These are phyloP conservation scores for Leccinum olivaceoglutinosum DNA, from an alignment of 1,284 basidiomycete genomes.

Conservation along the genomic window DNA sequence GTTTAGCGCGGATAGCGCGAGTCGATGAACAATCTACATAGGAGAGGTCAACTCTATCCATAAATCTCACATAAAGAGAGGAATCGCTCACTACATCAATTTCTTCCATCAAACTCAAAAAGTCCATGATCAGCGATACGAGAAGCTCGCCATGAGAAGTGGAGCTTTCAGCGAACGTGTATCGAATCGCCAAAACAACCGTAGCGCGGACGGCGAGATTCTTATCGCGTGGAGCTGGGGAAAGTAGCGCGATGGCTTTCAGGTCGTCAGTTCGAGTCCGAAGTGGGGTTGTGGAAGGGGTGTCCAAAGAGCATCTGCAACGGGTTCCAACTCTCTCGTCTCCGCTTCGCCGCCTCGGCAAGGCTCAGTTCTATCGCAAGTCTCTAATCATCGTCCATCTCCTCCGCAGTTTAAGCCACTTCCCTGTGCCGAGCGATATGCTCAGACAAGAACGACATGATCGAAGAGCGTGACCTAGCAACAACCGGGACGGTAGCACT, in stretches of 20 bases:
- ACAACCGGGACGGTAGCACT: conserved; percentile 1
- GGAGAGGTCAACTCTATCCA: conserved; percentile 4
- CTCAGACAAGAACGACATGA: conserved; percentile 13
- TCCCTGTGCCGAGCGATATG: conserved; percentile 10
- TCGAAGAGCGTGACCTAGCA: conserved; percentile 2
- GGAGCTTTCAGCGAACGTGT: conserved; percentile 88
- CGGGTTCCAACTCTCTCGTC: conserved; percentile 60
- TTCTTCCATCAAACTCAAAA: conserved; percentile 85
- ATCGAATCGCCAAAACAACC: conserved; percentile 90
- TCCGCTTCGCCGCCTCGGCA: conserved; percentile 44
- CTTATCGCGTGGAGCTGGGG: conserved; percentile 74
- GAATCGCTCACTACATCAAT: conserved; percentile 63
- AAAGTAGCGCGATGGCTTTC: conserved; percentile 85
- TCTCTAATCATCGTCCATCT: conserved; percentile 48
- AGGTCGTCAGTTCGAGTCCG: conserved; percentile 80
- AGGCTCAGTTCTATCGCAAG: conserved; percentile 54
- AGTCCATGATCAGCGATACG: conserved; percentile 82
- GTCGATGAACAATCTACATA: conserved; percentile 74
- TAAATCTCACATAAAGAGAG: not conserved
- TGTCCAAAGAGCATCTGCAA: conserved; percentile 86
- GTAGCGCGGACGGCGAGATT: conserved; percentile 75
- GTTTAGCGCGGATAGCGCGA: conserved; percentile 86
- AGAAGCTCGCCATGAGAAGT: conserved; percentile 44
- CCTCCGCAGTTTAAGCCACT: conserved; percentile 18
- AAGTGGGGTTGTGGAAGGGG: conserved; percentile 82